These are phyloP conservation scores for Stereocaulon alpinum DNA, from an alignment of 495 filamentous ascomycete species.

Conservation along the genomic window DNA sequence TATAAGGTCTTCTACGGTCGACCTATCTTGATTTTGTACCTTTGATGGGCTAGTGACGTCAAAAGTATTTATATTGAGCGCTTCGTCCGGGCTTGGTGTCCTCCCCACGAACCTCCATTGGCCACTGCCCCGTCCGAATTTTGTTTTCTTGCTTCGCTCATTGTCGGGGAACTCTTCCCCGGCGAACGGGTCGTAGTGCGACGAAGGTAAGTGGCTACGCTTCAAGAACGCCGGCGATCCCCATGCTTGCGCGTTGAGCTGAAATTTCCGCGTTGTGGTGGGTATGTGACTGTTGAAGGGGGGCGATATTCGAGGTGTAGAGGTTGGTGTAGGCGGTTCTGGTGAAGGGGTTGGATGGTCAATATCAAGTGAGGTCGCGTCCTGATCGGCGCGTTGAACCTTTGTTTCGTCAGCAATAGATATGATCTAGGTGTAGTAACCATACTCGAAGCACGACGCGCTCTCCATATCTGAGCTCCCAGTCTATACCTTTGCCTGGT, in stretches of 20 bases:
- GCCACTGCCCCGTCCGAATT: constrained; percentile 56
- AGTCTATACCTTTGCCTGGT: constrained; percentile 60
- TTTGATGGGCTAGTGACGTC: constrained; percentile 23
- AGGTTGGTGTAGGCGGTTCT: constrained; percentile 9
- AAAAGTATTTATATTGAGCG: constrained; percentile 28
- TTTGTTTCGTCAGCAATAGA: constrained; percentile 10
- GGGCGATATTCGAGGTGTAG: constrained; percentile 12
- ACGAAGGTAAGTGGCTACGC: constrained; percentile 47
- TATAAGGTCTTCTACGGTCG: background rate
- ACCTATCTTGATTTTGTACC: background rate
- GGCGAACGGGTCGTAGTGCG: constrained; percentile 54
- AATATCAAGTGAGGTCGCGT: constrained; percentile 34
- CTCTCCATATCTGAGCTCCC: constrained; percentile 56
- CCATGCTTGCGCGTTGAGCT: constrained; percentile 36
- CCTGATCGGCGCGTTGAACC: constrained; percentile 30
- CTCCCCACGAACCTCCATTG: constrained; percentile 63
- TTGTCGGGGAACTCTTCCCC: constrained; percentile 54
- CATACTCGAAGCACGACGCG: constrained; percentile 51
- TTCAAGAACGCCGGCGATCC: constrained; percentile 71
- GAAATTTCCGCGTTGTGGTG: background rate
- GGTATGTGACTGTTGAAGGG: constrained; percentile 5
- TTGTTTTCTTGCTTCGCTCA: constrained; percentile 59
- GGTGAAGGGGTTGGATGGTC: constrained; percentile 31
- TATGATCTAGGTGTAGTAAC: background rate
- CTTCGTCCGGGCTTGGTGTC: constrained; percentile 53